Evolutionary conservation across 2,329 filamentous ascomycete species (phyloP).

Genomic region (Fusarium nodosum): DNA sequence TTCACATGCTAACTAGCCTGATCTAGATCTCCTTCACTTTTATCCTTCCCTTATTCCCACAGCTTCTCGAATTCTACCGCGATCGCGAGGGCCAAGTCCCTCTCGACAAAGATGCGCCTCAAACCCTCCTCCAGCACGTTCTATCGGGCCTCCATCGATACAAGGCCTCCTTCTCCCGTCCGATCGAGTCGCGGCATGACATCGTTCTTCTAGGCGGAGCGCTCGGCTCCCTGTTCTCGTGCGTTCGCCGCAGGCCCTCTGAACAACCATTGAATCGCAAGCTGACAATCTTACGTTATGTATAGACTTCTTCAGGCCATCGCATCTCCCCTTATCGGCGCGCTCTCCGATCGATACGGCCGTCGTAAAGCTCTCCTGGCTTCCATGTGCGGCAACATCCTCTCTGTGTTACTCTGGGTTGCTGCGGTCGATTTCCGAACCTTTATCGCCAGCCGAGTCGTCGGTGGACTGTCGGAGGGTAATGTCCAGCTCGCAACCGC

Average conservation of each 20-base stretch:
- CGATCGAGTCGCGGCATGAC: constrained; percentile 96
- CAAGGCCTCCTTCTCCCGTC: constrained; percentile 91
- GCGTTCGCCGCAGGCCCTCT: constrained; percentile 40
- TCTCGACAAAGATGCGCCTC: constrained; percentile 59
- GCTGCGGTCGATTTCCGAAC: constrained; percentile 94
- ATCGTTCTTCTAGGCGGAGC: constrained; percentile 95
- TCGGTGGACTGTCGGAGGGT: constrained; percentile 94
- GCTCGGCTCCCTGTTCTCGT: constrained; percentile 90
- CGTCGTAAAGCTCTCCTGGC: constrained; percentile 87
- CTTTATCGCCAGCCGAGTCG: constrained; percentile 91
- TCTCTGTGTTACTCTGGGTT: constrained; percentile 95
- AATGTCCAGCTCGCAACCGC: constrained; percentile 97
- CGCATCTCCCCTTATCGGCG: constrained; percentile 91
- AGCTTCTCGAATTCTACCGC: constrained; percentile 95
- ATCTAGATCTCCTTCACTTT: constrained; percentile 95
- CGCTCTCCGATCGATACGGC: constrained; percentile 88
- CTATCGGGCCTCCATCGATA: constrained; percentile 90
- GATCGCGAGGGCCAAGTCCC: constrained; percentile 76
- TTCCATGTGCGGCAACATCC: constrained; percentile 93
- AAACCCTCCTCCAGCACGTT: constrained; percentile 82
- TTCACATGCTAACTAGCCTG: constrained; percentile 14
- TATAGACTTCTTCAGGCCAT: constrained; percentile 87
- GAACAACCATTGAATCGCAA: neutral
- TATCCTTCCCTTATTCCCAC: constrained; percentile 95
- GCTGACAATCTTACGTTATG: constrained; percentile 10